These are phyloP conservation scores for Chlamydomonas sp. DNA, from an alignment of 139 green algal genomes.

Conservation along the genomic window DNA sequence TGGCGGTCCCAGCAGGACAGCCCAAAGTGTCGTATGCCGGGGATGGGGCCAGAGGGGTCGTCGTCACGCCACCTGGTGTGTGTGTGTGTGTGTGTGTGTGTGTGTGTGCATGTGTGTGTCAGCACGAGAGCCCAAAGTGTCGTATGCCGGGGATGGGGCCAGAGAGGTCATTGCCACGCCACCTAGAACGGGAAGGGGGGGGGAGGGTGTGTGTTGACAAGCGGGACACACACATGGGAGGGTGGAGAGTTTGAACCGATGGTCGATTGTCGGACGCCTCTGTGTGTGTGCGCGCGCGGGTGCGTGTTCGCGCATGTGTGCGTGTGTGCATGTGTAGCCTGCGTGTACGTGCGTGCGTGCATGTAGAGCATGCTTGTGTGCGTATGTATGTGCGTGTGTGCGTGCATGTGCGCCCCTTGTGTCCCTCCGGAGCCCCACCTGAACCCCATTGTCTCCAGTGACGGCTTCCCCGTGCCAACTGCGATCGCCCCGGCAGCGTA, in stretches of 20 bases:
- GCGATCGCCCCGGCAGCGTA: slow-evolving; percentile 20
- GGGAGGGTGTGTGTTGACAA: too few species aligned
- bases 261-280: too few species aligned
- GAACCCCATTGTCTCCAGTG: not conserved
- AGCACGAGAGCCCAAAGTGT: slow-evolving; percentile 72
- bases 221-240: not conserved
- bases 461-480: slow-evolving; percentile 13
- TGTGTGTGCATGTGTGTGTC: slow-evolving; percentile 41
- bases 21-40: slow-evolving; percentile 42
- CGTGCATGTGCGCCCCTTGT: too few species aligned
- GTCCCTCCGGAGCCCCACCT: too few species aligned
- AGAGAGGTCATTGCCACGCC: not conserved
- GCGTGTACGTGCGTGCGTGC: too few species aligned
- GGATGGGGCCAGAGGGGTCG: slow-evolving; percentile 41
- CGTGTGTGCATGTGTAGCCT: too few species aligned
- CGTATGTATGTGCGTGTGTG: too few species aligned
- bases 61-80: slow-evolving; percentile 2
- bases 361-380: too few species aligned
- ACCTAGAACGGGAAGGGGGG: not conserved
- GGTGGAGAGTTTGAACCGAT: too few species aligned
- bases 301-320: too few species aligned
- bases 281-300: too few species aligned
- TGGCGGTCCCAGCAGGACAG: slow-evolving; percentile 83
- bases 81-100: slow-evolving; percentile 36
- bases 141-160: slow-evolving; percentile 21